Conservation (phyloP, 1,284 basidiomycete species). For the Neolentinus lepideus region DNA sequence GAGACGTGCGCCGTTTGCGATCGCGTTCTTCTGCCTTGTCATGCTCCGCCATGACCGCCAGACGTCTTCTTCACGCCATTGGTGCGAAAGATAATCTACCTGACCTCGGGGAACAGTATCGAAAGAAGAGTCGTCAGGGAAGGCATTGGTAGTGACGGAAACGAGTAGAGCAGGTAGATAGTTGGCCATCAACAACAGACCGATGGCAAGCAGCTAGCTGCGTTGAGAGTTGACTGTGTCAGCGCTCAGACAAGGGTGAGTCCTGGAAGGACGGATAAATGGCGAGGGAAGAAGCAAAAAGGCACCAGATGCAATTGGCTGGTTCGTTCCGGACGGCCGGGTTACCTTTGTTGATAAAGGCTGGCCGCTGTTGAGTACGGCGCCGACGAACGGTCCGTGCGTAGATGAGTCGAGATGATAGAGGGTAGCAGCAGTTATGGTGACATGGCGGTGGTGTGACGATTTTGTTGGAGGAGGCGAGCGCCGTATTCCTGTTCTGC, state of each 20-base stretch:
- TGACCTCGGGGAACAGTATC: constrained; percentile 62
- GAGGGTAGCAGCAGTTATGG: background rate
- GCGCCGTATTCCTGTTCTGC: background rate
- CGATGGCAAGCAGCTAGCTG: background rate
- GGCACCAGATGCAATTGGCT: background rate
- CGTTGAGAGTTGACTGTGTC: background rate
- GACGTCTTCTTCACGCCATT: constrained; percentile 98
- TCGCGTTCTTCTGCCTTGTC: constrained; percentile 98
- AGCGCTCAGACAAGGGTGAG: background rate
- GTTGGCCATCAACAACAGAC: constrained; percentile 39
- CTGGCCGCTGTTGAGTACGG: background rate
- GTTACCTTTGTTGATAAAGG: background rate
- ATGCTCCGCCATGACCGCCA: constrained; percentile 98
- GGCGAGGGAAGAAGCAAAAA: background rate
- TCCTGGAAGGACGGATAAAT: background rate
- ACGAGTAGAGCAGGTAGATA: constrained; percentile 65
- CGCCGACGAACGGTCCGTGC: background rate
- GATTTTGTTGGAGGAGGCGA: background rate
- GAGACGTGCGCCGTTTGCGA: constrained; percentile 89
- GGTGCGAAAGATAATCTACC: constrained; percentile 85
- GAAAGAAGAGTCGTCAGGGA: constrained; percentile 61
- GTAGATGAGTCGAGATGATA: background rate
- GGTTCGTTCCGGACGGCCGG: background rate
- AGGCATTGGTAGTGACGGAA: constrained; percentile 48
- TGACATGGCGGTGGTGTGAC: background rate